Evolutionary conservation across 192 early-diverging fungal species (phyloP).

Genomic region (Mortierella alpina): DNA sequence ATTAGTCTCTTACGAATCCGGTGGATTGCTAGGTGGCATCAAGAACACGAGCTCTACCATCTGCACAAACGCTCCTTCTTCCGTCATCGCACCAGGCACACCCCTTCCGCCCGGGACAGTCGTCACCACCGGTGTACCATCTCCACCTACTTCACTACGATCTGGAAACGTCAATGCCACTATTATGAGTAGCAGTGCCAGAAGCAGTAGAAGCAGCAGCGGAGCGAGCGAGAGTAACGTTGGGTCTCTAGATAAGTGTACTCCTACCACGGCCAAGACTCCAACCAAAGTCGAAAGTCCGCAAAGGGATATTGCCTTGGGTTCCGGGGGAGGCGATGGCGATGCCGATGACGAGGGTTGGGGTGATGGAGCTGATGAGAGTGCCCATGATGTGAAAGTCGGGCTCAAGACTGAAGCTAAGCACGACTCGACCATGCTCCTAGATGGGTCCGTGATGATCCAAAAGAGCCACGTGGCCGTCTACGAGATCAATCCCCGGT

Average conservation of each 20-base stretch:
- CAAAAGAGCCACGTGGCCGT: slow-evolving; percentile 49
- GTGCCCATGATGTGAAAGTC: background rate
- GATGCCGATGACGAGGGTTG: background rate
- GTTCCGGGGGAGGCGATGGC: background rate
- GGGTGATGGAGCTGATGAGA: too few relatives aligned
- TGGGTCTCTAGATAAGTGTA: background rate
- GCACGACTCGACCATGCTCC: background rate
- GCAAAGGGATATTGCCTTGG: too few relatives aligned
- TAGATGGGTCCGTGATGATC: slow-evolving; percentile 9
- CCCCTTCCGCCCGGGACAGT: slow-evolving; percentile 21
- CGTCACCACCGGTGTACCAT: slow-evolving; percentile 26
- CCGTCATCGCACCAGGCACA: slow-evolving; percentile 26
- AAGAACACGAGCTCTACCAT: slow-evolving; percentile 23
- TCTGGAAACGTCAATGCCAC: background rate
- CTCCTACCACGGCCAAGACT: background rate
- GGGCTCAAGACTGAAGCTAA: background rate
- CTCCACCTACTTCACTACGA: background rate
- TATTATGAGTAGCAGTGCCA: background rate
- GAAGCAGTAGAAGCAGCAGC: background rate
- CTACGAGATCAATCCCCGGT: slow-evolving; percentile 43
- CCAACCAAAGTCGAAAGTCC: background rate
- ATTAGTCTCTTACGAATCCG: slow-evolving; percentile 37
- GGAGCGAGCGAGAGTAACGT: background rate
- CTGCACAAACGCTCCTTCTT: slow-evolving; percentile 23
- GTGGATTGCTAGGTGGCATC: slow-evolving; percentile 27